Evolutionary conservation across 129 eudicot species (phyloP).

Genomic region (Artemisia tridentata): DNA sequence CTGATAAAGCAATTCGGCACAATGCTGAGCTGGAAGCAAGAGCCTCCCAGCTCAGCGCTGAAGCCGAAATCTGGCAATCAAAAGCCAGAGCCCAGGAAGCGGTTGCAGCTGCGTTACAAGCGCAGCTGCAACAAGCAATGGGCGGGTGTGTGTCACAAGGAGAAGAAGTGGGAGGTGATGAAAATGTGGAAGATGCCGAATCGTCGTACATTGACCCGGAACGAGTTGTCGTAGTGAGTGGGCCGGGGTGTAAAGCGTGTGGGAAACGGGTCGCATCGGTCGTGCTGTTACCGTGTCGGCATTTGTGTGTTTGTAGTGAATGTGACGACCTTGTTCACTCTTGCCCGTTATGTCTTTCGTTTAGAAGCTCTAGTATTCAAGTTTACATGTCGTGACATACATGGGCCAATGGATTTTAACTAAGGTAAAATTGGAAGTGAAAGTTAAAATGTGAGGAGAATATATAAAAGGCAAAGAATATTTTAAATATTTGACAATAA

Average conservation of each 20-base stretch:
- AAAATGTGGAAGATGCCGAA: slow-evolving; percentile 67
- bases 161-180: slow-evolving; percentile 27
- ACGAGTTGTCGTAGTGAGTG: slow-evolving; percentile 41
- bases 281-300: slow-evolving; percentile 81
- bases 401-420: background rate
- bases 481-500: slow-evolving; percentile 20
- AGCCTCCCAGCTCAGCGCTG: slow-evolving; percentile 54
- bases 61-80: slow-evolving; percentile 62
- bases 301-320: slow-evolving; percentile 59
- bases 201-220: slow-evolving; percentile 74
- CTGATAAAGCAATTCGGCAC: slow-evolving; percentile 45
- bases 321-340: slow-evolving; percentile 63
- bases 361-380: slow-evolving; percentile 61
- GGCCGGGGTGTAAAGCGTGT: slow-evolving; percentile 68
- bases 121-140: slow-evolving; percentile 57
- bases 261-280: slow-evolving; percentile 64
- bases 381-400: slow-evolving; percentile 41
- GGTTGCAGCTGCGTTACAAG: slow-evolving; percentile 54
- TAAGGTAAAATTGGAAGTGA: too few relatives aligned
- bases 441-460: slow-evolving; percentile 11
- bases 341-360: slow-evolving; percentile 65
- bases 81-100: slow-evolving; percentile 58
- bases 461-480: slow-evolving; percentile 20
- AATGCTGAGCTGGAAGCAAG: slow-evolving; percentile 66
- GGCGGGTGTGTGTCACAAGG: slow-evolving; percentile 25